Base-by-base conservation (phyloP, 164 flowering plant genomes). In the Warburgia ugandensis region DNA sequence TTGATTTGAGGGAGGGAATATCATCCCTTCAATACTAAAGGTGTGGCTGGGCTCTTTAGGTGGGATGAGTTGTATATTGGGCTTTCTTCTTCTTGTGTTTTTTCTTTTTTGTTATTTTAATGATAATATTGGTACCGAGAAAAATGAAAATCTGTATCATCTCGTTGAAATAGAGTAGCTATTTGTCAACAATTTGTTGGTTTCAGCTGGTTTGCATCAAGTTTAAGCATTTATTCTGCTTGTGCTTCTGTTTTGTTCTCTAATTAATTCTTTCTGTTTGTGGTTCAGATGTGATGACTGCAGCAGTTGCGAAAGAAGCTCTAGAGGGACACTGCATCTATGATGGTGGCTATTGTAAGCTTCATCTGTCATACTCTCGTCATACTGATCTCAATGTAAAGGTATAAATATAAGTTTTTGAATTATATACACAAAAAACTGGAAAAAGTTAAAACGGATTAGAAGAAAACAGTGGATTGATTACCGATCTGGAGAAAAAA, bases 301-400 rank as follows among this genome's bases (percentile, higher is more conserved):
- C 94, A 38, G 74, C 82, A 13, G 77, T 73, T 54, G 96, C 94
- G 20, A 88, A 83, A 68, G 85, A 81, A 26, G 70, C 88, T 36
- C 63, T 88, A 45, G 97, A 88, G 67, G 97, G 97, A 58, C 94
- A 88, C 60, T 79, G 94, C 91, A 85, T 88, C 65, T 88, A 88
- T 81, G 97, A 88, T 74, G 97, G 94, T 75, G 97, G 97, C 83
- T 88, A 80, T 63, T 85, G 94, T 81, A 88, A 88, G 97, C 97
- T 88, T 83, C 97, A 83, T 81, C 86, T 88, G 78, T 74, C 94
- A 77, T 85, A 81, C 86, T 88, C 97, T 83, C 97, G 91, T 79
- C 92, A 88, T 79, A 88, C 97, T 81, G 97, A 88, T 78, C 97
- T 88, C 77, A 85, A 75, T 81, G 83, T 88, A 55, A 85, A 88